Percentiles rank a stretch among this genome's conserved stretches.
These are phyloP conservation scores for Perkinsus chesapeaki DNA, from an alignment of 169 alveolate genomes.

Conservation along the genomic window DNA sequence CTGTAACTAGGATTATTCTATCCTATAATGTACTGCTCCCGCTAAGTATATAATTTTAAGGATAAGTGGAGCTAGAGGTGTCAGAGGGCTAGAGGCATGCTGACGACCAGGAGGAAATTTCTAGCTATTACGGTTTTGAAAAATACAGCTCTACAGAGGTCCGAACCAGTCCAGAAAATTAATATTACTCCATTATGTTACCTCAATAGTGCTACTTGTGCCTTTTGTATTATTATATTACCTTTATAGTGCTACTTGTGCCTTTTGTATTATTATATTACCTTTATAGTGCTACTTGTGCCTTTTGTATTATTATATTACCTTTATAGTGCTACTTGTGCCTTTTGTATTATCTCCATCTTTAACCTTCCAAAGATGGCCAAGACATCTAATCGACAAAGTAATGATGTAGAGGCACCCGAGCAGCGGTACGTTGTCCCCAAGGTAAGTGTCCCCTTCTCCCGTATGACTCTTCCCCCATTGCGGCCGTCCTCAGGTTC, in stretches of 20 bases:
- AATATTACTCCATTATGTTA: neutral
- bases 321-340: neutral
- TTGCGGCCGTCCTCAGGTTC: neutral
- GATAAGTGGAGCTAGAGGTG: neutral
- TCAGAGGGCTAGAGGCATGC: neutral
- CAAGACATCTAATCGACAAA: neutral
- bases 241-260: neutral
- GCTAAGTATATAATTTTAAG: too few relatives aligned
- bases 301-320: neutral
- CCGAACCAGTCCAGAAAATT: neutral
- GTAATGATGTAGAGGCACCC: neutral
- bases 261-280: too few relatives aligned
- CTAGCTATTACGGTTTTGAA: neutral
- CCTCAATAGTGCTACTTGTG: neutral
- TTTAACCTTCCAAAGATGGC: neutral
- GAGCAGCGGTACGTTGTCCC: neutral
- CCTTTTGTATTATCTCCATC: neutral
- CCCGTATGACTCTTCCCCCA: too few relatives aligned
- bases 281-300: too few relatives aligned
- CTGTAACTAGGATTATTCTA: too few relatives aligned
- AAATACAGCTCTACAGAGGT: neutral
- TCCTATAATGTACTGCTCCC: too few relatives aligned
- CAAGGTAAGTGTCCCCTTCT: too few relatives aligned
- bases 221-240: too few relatives aligned
- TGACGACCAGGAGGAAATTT: neutral